phyloP scores from a whole-genome alignment of 2,329 filamentous ascomycete species.

The Claviceps sorghi region DNA sequence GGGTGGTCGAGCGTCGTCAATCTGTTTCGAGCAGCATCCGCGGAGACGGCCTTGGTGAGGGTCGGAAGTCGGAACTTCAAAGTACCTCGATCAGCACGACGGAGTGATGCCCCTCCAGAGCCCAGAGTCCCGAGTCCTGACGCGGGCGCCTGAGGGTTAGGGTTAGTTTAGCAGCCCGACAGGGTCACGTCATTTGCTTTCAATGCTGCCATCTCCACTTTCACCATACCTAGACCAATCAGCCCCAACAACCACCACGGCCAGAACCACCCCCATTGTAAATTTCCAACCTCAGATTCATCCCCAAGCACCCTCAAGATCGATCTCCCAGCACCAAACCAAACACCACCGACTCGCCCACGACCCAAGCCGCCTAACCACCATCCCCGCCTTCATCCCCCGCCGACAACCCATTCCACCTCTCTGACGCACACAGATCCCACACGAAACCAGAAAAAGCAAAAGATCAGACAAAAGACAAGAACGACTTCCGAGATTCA shows the following conservation, averaged over 20 bases:
- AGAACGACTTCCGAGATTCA: too few relatives aligned
- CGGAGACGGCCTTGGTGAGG: background rate
- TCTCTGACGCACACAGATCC: too few relatives aligned
- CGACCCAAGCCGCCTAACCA: too few relatives aligned
- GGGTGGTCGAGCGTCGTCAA: conserved; percentile 6
- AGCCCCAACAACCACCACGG: background rate
- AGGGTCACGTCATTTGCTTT: background rate
- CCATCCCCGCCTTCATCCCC: too few relatives aligned
- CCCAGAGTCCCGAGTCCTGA: background rate
- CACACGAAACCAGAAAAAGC: too few relatives aligned
- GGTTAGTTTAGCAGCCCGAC: background rate
- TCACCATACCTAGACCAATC: background rate
- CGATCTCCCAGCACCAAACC: background rate
- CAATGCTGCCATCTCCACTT: background rate
- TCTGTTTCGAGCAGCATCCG: conserved; percentile 1
- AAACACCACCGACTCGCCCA: background rate
- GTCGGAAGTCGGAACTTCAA: conserved; percentile 8
- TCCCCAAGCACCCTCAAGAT: background rate
- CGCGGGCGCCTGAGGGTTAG: background rate
- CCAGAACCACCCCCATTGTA: background rate
- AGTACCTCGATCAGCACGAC: background rate
- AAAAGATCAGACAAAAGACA: too few relatives aligned
- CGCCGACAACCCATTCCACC: too few relatives aligned
- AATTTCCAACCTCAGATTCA: background rate
- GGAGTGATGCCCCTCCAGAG: too few relatives aligned